Base-by-base conservation (phyloP, 2,329 filamentous ascomycete genomes). In the Emmonsia crescens region DNA sequence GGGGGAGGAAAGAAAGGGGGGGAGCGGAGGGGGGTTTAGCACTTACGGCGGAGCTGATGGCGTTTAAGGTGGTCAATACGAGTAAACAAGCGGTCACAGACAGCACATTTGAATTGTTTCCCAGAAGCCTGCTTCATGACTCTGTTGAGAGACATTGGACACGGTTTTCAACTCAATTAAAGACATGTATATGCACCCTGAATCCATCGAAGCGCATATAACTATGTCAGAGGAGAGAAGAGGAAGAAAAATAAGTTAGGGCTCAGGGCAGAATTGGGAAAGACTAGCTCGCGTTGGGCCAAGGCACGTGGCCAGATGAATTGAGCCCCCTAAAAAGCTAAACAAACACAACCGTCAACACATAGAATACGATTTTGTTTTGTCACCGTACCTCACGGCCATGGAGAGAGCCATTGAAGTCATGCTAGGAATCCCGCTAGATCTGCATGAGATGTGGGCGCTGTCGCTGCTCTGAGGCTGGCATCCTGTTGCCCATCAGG, bases 31-130 rank as follows among this genome's bases (percentile, higher is more conserved):
- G 9, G 58, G 58, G 48, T 57, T 46, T 44, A 48, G 56, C 33
- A 70, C 74, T 66, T 73, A 79, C 77, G 77, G 62, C 77, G 72
- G 46, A 79, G 69, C 64, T 78, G 75, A 65, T 79, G 77, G 61
- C 77, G 70, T 66, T 78, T 79, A 42, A 79, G 68, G 67, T 79
- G 77, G 70, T 79, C 77, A 67, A 77, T 76, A 61, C 77, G 76
- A 29, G 77, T 78, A 69, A 79, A 79, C 55, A 71, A 72, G 64
- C 76, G 74, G 66, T 75, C 71, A 65, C 77, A 79, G 64, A 77
- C 69, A 16, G 73, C 71, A 64, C 77, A 79, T 64, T 72, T 73
- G 66, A 76, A 76, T 61, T 75, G 74, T 66, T 77, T 77, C 60
- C 72, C 74, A 42, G 71, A 51, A 60, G 65, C 62, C 57, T 71